Evolutionary conservation across 2,329 filamentous ascomycete species (phyloP).

Genomic region (Fusarium hostae): DNA sequence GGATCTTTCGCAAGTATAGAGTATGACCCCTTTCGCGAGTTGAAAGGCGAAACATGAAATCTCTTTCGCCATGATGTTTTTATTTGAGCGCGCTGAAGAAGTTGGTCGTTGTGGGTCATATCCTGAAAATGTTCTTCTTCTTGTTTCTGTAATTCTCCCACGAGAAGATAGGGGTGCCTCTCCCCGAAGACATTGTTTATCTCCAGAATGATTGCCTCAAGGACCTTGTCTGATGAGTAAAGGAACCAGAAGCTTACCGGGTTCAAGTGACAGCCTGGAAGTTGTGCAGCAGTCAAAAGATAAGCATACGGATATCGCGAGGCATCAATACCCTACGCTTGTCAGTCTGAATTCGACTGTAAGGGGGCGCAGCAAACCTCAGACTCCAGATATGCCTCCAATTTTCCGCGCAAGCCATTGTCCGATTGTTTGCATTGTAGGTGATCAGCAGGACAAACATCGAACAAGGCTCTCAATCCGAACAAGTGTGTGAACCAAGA

Average conservation of each 20-base stretch:
- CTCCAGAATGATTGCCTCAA: conserved; percentile 75
- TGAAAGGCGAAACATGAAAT: conserved; percentile 83
- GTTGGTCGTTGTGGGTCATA: not conserved
- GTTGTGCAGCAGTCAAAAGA: conserved; percentile 75
- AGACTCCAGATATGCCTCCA: conserved; percentile 67
- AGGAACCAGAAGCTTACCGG: conserved; percentile 85
- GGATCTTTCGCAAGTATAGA: conserved; percentile 61
- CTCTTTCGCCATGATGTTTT: conserved; percentile 72
- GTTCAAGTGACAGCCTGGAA: conserved; percentile 78
- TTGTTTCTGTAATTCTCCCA: conserved; percentile 40
- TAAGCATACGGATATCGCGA: conserved; percentile 74
- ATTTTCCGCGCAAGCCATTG: conserved; percentile 70
- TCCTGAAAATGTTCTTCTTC: conserved; percentile 28
- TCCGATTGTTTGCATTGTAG: conserved; percentile 64
- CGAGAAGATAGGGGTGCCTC: conserved; percentile 57
- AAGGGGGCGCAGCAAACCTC: conserved; percentile 56
- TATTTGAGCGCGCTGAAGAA: conserved; percentile 48
- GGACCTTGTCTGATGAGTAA: conserved; percentile 66
- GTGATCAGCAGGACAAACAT: conserved; percentile 69
- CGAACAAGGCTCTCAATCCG: conserved; percentile 61
- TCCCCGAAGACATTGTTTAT: conserved; percentile 84
- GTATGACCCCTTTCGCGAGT: conserved; percentile 67
- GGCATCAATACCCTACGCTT: conserved; percentile 65
- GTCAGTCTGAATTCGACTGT: conserved; percentile 12
- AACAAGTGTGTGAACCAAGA: conserved; percentile 47